Base-by-base conservation (phyloP, 345 rosid genomes). In the Heritiera fomes region DNA sequence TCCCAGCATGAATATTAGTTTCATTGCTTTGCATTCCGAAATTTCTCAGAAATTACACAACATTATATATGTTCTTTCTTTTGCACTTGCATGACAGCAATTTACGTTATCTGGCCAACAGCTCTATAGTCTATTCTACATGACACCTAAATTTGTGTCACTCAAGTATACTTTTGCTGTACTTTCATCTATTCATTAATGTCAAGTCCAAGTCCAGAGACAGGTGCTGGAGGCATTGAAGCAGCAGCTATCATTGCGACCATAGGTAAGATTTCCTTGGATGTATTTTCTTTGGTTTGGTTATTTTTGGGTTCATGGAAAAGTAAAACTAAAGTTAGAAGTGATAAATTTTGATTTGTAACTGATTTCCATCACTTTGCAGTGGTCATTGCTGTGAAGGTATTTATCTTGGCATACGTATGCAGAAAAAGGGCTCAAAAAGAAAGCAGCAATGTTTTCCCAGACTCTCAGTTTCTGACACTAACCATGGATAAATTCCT, bases 401-500 rank as follows among this genome's bases (percentile, higher is more conserved):
- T 32, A 32, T 11, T 30, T 62, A 30, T 62, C 18, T 3, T 62
- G 3, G 67, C 1, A 62, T 62, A 30, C 15, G 41, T 12, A 3
- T 47, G 41, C 74, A 17, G 0, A 6, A 49, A 70, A 70, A 70
- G 58, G 14, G 3, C 4, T 15, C 0, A 1, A 30, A 8, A 0
- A 52, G 8, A 8, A 4, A 50, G 75, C 75, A 52, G 18, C 61
- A 34, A 15, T 52, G 75, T 71, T 71, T 50, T 1, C 67, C 77
- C 67, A 13, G 64, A 38, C 53, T 18, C 62, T 5, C 38, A 56
- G 28, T 75, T 49, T 23, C 3, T 61, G 46, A 52, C 56, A 6
- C 56, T 52, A 8, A 69, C 71, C 15, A 62, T 61, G 18, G 83
- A 69, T 23, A 69, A 52, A 41, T 68, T 75, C 72, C 71, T 80